Base-by-base conservation (phyloP, 2,329 filamentous ascomycete genomes). In the Verticillium longisporum region DNA sequence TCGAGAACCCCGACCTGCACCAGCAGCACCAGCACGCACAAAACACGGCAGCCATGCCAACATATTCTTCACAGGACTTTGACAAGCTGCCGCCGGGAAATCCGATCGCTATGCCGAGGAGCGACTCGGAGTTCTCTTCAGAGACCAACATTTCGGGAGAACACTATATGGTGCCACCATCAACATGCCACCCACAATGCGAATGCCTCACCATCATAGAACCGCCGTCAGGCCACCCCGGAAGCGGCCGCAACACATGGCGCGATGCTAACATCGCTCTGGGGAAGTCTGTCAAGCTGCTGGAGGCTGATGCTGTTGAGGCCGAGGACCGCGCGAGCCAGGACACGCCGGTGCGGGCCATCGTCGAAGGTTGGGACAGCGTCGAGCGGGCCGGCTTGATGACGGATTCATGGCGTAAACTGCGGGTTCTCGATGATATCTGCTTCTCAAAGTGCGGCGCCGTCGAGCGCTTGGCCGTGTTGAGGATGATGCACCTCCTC, bases 301-400 rank as follows among this genome's bases (percentile, higher is more conserved):
- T 64, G 0, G n/a, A 38, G 0, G 60, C 60, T 0, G 31, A 31
- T 4, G 26, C 50, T 11, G 36, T 62, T 1, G 56, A 34, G 18
- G 41, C 58, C 21, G 65, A 70, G 6, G 66, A 71, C 18, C 62
- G 63, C 7, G 62, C 62, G 18, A 64, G 62, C 6, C 64, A 71
- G 21, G 69, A 71, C 26, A 66, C 64, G 5, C 65, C 70, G 0
- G 53, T 71, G 1, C 62, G 69, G 13, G 69, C 67, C 5, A 13
- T 71, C 0, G 0, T 71, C 0, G 66, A 71, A 33, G 70, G 70
- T 3, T 70, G 70, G 70, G 65, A 70, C 18, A 67, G 62, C 32
- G 59, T 71, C 6, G 68, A 71, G 32, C 54, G 59, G n/a, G 61
- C 63, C 2, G 68, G 45, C 5, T 1, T 53, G 45, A 53, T 53